These are phyloP conservation scores for Psophocarpus tetragonolobus DNA, from an alignment of 306 rosid genomes.

Conservation along the genomic window DNA sequence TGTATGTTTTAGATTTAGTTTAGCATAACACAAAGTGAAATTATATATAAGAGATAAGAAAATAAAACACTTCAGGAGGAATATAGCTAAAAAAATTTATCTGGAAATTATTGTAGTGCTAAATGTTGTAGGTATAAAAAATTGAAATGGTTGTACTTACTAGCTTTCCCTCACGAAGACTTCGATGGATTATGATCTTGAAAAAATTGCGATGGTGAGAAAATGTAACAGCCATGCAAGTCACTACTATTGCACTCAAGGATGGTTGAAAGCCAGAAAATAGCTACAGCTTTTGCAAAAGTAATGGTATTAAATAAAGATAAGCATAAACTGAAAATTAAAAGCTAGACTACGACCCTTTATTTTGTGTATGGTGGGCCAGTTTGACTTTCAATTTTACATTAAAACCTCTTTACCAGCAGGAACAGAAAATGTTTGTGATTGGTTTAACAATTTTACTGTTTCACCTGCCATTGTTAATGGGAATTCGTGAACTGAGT, in stretches of 20 bases:
- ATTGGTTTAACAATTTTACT: no score
- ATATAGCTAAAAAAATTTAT: background rate
- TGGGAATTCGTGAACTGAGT: no score
- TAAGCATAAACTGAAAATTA: no score
- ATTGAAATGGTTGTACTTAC: conserved; percentile 1
- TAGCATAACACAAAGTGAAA: background rate
- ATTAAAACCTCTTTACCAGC: no score
- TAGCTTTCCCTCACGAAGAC: background rate
- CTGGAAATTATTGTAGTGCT: background rate
- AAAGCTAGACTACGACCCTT: background rate
- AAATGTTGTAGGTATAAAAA: background rate
- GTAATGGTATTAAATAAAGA: background rate
- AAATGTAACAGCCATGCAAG: background rate
- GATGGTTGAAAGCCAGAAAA: background rate
- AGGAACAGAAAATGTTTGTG: no score
- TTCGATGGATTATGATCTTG: background rate
- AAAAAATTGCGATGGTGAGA: background rate
- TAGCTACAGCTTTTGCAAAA: background rate
- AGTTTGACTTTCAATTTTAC: background rate
- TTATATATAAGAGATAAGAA: background rate
- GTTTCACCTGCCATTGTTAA: no score
- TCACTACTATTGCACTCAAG: background rate
- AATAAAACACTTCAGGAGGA: background rate
- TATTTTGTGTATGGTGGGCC: background rate
- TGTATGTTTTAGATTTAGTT: background rate